Evolutionary conservation across 2,329 filamentous ascomycete species (phyloP).

Genomic region (Venturia effusa): DNA sequence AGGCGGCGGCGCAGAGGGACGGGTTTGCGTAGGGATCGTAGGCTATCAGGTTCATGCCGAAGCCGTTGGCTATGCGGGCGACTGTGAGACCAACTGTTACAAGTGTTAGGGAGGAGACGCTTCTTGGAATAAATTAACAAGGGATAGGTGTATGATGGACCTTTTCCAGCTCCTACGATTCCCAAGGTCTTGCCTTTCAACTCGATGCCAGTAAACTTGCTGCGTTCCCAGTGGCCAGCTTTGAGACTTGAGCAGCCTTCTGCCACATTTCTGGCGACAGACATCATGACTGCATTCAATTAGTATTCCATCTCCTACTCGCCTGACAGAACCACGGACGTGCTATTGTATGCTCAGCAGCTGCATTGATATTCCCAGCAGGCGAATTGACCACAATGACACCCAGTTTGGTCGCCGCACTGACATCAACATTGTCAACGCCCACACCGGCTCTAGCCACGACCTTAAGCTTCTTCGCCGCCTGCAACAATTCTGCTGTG

Average conservation of each 20-base stretch:
- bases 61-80: conserved; percentile 63
- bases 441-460: conserved; percentile 73
- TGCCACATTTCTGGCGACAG: conserved; percentile 62
- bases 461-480: conserved; percentile 60
- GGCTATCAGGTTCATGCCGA: conserved; percentile 66
- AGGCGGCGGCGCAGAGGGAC: conserved; percentile 57
- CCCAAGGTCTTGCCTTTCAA: conserved; percentile 67
- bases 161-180: conserved; percentile 72
- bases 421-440: conserved; percentile 72
- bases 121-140: background rate
- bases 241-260: conserved; percentile 60
- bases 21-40: conserved; percentile 69
- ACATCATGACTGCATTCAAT: conserved; percentile 50
- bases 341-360: conserved; percentile 65
- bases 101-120: background rate
- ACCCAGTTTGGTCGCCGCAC: conserved; percentile 58
- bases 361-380: conserved; percentile 68
- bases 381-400: conserved; percentile 75
- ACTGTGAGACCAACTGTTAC: conserved; percentile 60
- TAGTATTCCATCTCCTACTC: conserved; percentile 16
- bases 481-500: conserved; percentile 54
- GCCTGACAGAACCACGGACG: conserved; percentile 19
- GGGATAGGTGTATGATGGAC: conserved; percentile 21
- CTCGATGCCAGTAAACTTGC: conserved; percentile 64
- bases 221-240: conserved; percentile 63